These are phyloP conservation scores for Sechiopsis laciniata DNA, from an alignment of 306 rosid species.

Conservation along the genomic window DNA sequence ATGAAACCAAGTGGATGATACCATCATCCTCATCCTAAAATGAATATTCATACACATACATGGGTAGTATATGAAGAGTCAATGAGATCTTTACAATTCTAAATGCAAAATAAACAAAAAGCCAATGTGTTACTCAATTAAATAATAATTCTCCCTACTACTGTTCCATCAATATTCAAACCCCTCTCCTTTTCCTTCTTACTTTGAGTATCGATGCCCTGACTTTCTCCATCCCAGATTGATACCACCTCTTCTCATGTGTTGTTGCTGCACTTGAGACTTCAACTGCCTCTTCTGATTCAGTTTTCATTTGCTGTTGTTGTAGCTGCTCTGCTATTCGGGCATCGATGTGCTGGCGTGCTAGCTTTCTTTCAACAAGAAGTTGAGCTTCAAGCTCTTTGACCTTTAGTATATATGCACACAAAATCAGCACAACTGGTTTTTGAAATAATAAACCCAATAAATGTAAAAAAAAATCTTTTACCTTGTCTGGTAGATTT, in stretches of 20 bases:
- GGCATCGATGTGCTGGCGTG: conserved; percentile 85
- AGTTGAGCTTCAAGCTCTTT: conserved; percentile 92
- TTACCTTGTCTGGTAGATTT: conserved; percentile 79
- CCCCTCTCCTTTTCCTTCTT: conserved; percentile 91
- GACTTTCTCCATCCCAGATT: conserved; percentile 78
- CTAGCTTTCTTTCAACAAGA: conserved; percentile 84
- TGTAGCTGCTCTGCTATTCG: conserved; percentile 93
- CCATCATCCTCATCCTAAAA: not conserved
- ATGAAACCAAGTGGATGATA: conserved; percentile 1
- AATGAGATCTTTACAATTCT: conserved; percentile 11
- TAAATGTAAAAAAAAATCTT: conserved; percentile 10
- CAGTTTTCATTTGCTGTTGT: conserved; percentile 47
- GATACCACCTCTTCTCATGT: conserved; percentile 65
- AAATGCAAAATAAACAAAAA: conserved; percentile 13
- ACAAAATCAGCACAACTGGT: conserved; percentile 19
- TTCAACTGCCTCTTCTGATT: conserved; percentile 52
- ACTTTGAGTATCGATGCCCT: conserved; percentile 70
- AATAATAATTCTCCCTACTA: conserved; percentile 31
- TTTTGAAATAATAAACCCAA: not conserved
- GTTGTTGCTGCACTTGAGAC: conserved; percentile 65
- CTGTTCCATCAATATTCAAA: conserved; percentile 51
- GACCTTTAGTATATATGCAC: conserved; percentile 41
- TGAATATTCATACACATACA: conserved; percentile 13
- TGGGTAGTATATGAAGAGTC: not conserved
- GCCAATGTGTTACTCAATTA: conserved; percentile 6